Percentiles rank a stretch among this genome's conserved stretches.
Conservation (phyloP, 306 rosid species). For the Fragaria ananassa region DNA sequence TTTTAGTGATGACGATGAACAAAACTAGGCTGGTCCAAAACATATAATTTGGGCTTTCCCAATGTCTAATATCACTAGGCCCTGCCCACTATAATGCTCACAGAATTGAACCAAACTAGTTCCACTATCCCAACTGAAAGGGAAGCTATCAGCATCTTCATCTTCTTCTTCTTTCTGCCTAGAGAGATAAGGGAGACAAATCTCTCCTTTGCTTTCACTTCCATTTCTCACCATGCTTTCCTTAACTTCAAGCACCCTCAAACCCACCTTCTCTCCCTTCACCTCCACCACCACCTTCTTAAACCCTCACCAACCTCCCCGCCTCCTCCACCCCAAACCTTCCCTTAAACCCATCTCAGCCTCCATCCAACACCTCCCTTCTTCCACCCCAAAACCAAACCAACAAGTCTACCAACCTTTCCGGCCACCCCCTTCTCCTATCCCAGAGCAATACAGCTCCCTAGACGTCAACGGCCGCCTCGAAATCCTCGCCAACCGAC, state of each 20-base stretch:
- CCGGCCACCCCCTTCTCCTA: constrained; percentile 66
- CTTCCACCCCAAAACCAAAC: constrained; percentile 11
- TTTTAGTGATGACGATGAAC: not conserved
- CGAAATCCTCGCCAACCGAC: constrained; percentile 59
- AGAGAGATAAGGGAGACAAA: constrained; percentile 30
- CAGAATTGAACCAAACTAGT: not conserved
- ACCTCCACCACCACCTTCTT: not conserved
- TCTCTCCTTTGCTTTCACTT: not conserved
- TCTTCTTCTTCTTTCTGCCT: not conserved
- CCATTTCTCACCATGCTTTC: constrained; percentile 34
- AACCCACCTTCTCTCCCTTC: not conserved
- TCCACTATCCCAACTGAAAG: not conserved
- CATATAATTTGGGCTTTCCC: not conserved
- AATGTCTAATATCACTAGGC: not conserved
- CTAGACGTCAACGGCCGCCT: constrained; percentile 55
- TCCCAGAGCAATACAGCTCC: constrained; percentile 43
- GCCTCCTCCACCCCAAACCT: not conserved
- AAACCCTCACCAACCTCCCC: constrained; percentile 7
- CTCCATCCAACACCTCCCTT: constrained; percentile 4
- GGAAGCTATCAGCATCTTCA: not conserved
- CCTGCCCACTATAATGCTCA: not conserved
- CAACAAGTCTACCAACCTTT: constrained; percentile 75
- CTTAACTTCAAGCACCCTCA: constrained; percentile 16
- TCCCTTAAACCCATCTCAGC: constrained; percentile 5
- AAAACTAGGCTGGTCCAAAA: not conserved